Base-by-base conservation (phyloP, 495 filamentous ascomycete genomes). In the Trichoderma gamsii region DNA sequence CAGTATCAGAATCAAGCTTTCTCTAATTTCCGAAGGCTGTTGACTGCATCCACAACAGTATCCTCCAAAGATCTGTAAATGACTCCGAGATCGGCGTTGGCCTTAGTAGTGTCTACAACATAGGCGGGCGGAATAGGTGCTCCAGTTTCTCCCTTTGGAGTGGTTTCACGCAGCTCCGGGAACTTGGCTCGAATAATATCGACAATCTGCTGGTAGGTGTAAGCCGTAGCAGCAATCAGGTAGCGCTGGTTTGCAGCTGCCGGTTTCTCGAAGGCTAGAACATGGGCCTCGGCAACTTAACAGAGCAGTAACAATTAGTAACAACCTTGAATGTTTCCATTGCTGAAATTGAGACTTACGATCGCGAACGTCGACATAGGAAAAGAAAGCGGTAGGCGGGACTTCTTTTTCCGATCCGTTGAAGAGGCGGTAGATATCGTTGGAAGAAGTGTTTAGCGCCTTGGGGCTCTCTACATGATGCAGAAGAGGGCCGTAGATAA, bases 261-360 rank as follows among this genome's bases (percentile, higher is more conserved):
- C 0, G 76, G 73, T 11, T 64, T 74, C 66, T 83, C 75, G 5
- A 80, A 79, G 4, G 86, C 85, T 16, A 72, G 74, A 0, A 83
- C 69, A 71, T 86, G 85, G 12, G 82, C 85, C 44, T 74, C 70
- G 4, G 80, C 85, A 2, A 87, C 72, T 69, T 85, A 84, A 13
- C 7, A 6, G 15, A 15, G 41, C 41, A 44, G 6, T 15, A 15
- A 44, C 15, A 15, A 15, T 44, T 44, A 44, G 41, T 44, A 15
- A 15, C 41, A 15, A 44, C 15, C 7, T 44, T 44, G 15, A 44
- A 44, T 44, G 15, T 44, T 44, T 44, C 41, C n/a, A n/a, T 7
- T 44, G 41, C 41, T 44, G 6, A 44, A 7, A 6, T 6, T 44
- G 41, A 44, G 7, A 44, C 41, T 44, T 44, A 44, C 41, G 41